A percentile compares a stretch with the other conserved stretches of the same genome.
Conservation (phyloP, 2,329 filamentous ascomycete species). For the Calcarisporium arbuscula region DNA sequence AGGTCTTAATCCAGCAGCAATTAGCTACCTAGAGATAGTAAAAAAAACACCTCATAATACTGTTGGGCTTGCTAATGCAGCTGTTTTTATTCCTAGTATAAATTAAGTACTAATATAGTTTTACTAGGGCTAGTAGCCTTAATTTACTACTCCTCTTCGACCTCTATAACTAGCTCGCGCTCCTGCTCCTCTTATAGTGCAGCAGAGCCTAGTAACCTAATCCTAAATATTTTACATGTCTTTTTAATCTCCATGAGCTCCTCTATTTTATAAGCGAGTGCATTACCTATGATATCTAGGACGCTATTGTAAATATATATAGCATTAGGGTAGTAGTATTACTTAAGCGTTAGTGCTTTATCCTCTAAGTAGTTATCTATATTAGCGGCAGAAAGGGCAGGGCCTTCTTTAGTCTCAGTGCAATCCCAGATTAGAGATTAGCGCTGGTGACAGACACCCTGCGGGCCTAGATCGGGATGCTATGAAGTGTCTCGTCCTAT, state of each 20-base stretch:
- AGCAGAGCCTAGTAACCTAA: background rate
- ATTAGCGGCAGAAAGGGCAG: background rate
- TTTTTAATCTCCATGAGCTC: too few relatives aligned
- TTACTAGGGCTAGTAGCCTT: constrained; percentile 34
- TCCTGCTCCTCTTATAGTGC: constrained; percentile 55
- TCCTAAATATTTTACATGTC: background rate
- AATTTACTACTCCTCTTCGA: constrained; percentile 52
- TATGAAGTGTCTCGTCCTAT: constrained; percentile 38
- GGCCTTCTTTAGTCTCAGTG: background rate
- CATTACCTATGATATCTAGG: too few relatives aligned
- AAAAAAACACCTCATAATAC: too few relatives aligned
- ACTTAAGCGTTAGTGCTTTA: constrained; percentile 45
- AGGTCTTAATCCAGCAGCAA: too few relatives aligned
- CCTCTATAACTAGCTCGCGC: constrained; percentile 58
- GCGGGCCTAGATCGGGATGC: constrained; percentile 53
- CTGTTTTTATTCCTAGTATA: too few relatives aligned
- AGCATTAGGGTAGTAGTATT: constrained; percentile 42
- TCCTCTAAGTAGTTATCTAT: constrained; percentile 42
- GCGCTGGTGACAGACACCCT: constrained; percentile 46
- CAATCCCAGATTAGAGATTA: constrained; percentile 31
- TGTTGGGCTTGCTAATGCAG: too few relatives aligned
- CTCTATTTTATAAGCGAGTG: too few relatives aligned
- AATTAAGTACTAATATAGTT: constrained; percentile 33
- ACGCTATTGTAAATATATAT: background rate
- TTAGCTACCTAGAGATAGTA: too few relatives aligned